Evolutionary conservation across 306 rosid species (phyloP), one percentile per base, ranked within the genome.

Genomic region (Cucumis hystrix): DNA sequence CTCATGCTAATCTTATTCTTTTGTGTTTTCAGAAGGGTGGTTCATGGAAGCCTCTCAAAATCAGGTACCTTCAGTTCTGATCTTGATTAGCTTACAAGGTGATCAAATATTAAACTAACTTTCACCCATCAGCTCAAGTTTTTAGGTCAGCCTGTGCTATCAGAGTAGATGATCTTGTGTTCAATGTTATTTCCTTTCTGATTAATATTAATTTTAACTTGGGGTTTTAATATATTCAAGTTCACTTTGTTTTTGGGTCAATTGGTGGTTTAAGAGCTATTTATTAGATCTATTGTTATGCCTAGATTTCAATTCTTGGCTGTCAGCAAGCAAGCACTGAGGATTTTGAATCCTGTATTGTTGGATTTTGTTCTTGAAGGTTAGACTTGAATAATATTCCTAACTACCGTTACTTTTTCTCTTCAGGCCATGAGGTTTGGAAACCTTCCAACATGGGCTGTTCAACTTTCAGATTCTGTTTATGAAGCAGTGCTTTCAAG

Each of bases 361-460:
- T 33, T 75, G 56, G 51, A 61, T 37, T 41, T 30, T 8, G 14
- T n/a, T 65, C 45, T 33, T 63, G 5, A 63, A 65, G 20, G 39
- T 41, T 65, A 37, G 45, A 65, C 52, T 17, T 12, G 6, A 18
- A 37, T 77, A 51, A 63, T 39, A 40, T 77, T 30, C 33, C 18
- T 63, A n/a, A 14, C 39, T 59, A 60, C 18, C 52, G n/a, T 18
- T 54, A 49, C 39, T 8, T 35, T 64, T 18, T 81, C 52, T 60
- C 23, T 18, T 72, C 85, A 93, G 89, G 96, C 98, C 54, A 93
- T 93, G 98, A 85, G 91, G 70, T 93, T 93, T 64, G 98, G 98
- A 18, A 81, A 84, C 71, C 96, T 93, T 45, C 98, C 97, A 21
- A 18, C 76, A 10, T 94, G 98, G 98, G 88, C 96, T 17, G 79